Evolutionary conservation across 2,329 filamentous ascomycete species (phyloP).

Genomic region (Cladobotryum mycophilum): DNA sequence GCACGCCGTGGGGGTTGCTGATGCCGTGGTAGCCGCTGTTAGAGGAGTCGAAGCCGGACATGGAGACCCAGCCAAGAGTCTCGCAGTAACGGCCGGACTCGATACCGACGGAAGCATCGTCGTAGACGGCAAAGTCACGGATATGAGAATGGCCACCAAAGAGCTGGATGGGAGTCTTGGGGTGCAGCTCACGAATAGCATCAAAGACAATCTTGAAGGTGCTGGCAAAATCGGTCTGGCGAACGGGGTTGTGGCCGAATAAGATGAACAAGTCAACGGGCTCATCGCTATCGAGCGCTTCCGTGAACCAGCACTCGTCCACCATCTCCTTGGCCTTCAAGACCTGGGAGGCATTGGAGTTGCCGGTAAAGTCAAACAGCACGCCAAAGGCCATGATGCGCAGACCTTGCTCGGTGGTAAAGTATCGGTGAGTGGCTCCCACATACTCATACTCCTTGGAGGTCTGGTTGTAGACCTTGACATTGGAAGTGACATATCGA

Average conservation of each 20-base stretch:
- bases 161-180: conserved; percentile 55
- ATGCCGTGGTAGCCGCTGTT: conserved; percentile 36
- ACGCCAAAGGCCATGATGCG: conserved; percentile 40
- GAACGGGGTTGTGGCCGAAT: conserved; percentile 57
- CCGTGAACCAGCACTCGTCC: conserved; percentile 54
- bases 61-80: conserved; percentile 60
- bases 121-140: conserved; percentile 59
- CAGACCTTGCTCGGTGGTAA: conserved; percentile 36
- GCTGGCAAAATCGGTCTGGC: conserved; percentile 36
- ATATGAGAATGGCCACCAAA: conserved; percentile 61
- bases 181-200: conserved; percentile 51
- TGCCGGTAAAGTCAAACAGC: conserved; percentile 45
- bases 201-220: conserved; percentile 43
- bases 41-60: conserved; percentile 49
- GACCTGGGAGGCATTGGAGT: conserved; percentile 56
- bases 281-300: conserved; percentile 45
- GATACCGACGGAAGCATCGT: conserved; percentile 53
- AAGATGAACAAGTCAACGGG: conserved; percentile 59
- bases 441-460: conserved; percentile 36
- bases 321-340: conserved; percentile 46
- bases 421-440: conserved; percentile 38
- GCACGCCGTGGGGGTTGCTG: conserved; percentile 30
- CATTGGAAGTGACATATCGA: conserved; percentile 40
- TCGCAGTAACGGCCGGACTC: conserved; percentile 63
- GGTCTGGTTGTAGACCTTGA: conserved; percentile 35